A percentile compares a stretch with the other conserved stretches of the same genome.
phyloP scores from a whole-genome alignment of 2,329 filamentous ascomycete genomes.

The Hypoxylon rubiginosum region DNA sequence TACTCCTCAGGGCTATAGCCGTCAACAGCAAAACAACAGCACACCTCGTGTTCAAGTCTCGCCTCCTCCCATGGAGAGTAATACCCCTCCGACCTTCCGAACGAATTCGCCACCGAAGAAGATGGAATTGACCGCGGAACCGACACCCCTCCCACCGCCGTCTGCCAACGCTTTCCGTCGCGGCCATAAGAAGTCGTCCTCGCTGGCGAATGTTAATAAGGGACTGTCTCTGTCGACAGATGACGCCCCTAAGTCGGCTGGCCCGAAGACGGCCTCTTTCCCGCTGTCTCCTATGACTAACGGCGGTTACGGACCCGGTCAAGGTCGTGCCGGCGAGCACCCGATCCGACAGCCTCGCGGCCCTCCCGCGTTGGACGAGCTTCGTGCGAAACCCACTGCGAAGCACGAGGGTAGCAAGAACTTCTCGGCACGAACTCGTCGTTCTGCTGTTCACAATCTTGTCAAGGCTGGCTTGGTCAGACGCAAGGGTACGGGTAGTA shows the following conservation, averaged over 20 bases:
- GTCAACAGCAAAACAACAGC: constrained; percentile 64
- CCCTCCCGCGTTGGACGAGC: constrained; percentile 91
- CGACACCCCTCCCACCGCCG: constrained; percentile 81
- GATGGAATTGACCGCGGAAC: constrained; percentile 76
- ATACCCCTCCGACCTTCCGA: constrained; percentile 65
- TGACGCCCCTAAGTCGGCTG: constrained; percentile 70
- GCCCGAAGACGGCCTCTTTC: constrained; percentile 83
- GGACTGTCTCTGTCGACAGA: constrained; percentile 60
- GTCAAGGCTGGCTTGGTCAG: constrained; percentile 91
- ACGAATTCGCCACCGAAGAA: constrained; percentile 76
- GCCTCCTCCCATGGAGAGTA: constrained; percentile 76
- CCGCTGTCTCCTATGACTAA: constrained; percentile 80
- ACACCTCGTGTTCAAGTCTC: constrained; percentile 85
- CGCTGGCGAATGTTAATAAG: constrained; percentile 73
- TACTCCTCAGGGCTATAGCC: constrained; percentile 51
- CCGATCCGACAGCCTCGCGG: constrained; percentile 93
- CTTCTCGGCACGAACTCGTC: constrained; percentile 92
- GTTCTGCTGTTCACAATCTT: constrained; percentile 90
- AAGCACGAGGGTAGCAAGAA: constrained; percentile 98
- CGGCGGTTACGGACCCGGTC: constrained; percentile 91
- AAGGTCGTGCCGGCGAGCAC: constrained; percentile 93
- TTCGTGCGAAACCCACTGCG: constrained; percentile 88
- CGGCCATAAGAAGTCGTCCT: constrained; percentile 90
- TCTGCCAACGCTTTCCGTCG: constrained; percentile 94
- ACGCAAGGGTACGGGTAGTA: constrained; percentile 80